These are phyloP conservation scores for Elsinoe fawcettii DNA, from an alignment of 2,329 filamentous ascomycete genomes.

Conservation along the genomic window DNA sequence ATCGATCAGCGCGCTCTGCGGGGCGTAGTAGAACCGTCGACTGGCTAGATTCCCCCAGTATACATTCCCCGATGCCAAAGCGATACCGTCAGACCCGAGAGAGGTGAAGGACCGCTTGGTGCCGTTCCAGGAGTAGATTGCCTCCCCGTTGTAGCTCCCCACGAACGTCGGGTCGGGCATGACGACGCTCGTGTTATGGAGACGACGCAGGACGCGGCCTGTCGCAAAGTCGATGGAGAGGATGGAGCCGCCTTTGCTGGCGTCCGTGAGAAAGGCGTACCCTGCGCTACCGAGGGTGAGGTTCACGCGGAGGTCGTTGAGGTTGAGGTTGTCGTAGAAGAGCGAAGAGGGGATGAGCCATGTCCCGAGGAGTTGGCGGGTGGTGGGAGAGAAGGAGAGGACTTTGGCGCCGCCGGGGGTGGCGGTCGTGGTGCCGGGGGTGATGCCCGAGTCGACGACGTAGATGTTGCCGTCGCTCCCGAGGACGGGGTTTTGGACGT, in stretches of 20 bases:
- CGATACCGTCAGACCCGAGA: conserved; percentile 28
- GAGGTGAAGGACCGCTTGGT: conserved; percentile 21
- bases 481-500: conserved; percentile 39
- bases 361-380: conserved; percentile 29
- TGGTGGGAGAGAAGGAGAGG: conserved; percentile 35
- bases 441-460: conserved; percentile 37
- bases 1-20: conserved; percentile 31
- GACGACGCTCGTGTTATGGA: conserved; percentile 34
- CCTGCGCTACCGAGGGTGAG: conserved; percentile 35
- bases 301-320: conserved; percentile 39
- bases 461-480: conserved; percentile 34
- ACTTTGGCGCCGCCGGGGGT: conserved; percentile 34
- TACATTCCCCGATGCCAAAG: conserved; percentile 34
- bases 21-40: conserved; percentile 35
- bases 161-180: conserved; percentile 35
- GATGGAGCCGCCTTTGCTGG: conserved; percentile 31
- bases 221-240: conserved; percentile 34
- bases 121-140: conserved; percentile 25
- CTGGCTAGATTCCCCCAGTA: conserved; percentile 39
- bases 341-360: conserved; percentile 33
- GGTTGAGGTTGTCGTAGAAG: conserved; percentile 31
- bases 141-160: conserved; percentile 30
- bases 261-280: conserved; percentile 38
- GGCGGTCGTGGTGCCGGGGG: conserved; percentile 26
- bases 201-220: conserved; percentile 30